phyloP scores from a whole-genome alignment of 805 yeast genomes.

The Candida montana region DNA sequence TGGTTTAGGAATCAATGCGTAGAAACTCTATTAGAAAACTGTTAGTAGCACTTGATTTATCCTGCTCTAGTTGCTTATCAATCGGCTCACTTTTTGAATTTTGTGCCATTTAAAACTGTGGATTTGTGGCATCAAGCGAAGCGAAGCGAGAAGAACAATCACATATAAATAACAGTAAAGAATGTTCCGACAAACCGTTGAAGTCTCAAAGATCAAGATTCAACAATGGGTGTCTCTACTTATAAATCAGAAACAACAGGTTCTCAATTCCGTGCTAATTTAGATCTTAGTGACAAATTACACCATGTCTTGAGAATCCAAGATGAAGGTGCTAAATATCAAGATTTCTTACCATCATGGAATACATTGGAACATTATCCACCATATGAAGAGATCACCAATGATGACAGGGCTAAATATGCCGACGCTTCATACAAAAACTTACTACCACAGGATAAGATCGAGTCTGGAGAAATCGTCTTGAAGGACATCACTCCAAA shows the following conservation, averaged over 20 bases:
- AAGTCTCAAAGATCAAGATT: too few species aligned
- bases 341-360: conserved; percentile 29
- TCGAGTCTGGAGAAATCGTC: conserved; percentile 6
- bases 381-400: conserved; percentile 10
- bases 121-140: conserved; percentile 1
- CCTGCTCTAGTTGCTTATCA: too few species aligned
- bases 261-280: conserved; percentile 9
- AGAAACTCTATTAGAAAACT: too few species aligned
- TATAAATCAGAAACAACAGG: conserved; percentile 14
- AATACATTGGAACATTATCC: conserved; percentile 20
- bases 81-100: neutral
- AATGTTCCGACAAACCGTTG: too few species aligned
- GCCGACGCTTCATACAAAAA: conserved; percentile 20
- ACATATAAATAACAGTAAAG: neutral
- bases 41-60: too few species aligned
- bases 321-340: conserved; percentile 18
- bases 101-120: neutral
- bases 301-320: conserved; percentile 6
- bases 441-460: conserved; percentile 18
- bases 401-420: conserved; percentile 12
- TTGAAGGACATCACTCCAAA: conserved; percentile 47
- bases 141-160: neutral
- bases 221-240: conserved; percentile 6
- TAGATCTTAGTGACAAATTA: conserved; percentile 1
- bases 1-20: conserved; percentile 3